These are phyloP conservation scores for Aspergillus ochraceoroseus DNA, from an alignment of 2,329 filamentous ascomycete genomes.

Conservation along the genomic window DNA sequence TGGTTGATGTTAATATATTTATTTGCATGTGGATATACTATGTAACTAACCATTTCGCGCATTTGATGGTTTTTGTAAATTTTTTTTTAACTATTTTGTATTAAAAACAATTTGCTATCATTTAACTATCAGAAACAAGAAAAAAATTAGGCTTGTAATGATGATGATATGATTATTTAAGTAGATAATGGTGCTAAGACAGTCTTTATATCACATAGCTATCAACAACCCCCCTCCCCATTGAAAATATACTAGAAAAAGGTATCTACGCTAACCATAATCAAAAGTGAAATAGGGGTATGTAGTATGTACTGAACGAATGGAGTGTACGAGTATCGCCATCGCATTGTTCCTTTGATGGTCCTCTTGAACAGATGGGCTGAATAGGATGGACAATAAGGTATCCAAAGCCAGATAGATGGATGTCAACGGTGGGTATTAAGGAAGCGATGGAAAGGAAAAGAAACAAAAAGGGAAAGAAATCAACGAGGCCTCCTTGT, in stretches of 20 bases:
- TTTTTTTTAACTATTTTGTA: no score
- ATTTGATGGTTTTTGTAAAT: no score
- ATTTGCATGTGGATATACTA: not conserved
- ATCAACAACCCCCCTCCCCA: conserved; percentile 7
- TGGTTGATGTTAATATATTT: conserved; percentile 1
- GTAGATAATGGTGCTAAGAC: conserved; percentile 1
- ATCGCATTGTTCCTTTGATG: no score
- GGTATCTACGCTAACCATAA: conserved; percentile 16
- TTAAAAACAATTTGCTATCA: not conserved
- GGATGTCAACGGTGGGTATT: no score
- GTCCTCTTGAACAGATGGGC: no score
- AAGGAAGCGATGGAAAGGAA: not conserved
- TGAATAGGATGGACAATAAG: no score
- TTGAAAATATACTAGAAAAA: conserved; percentile 12
- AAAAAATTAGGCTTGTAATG: no score
- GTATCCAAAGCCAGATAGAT: no score
- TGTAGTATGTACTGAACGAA: conserved; percentile 11
- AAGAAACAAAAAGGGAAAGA: not conserved
- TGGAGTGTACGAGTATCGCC: conserved; percentile 4
- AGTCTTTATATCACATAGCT: conserved; percentile 9
- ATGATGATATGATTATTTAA: conserved; percentile 2
- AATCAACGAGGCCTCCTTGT: conserved; percentile 3
- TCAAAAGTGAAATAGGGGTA: conserved; percentile 12
- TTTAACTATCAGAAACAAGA: not conserved
- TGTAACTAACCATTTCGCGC: not conserved